Conservation (phyloP, 495 filamentous ascomycete genomes). For the Penicillium roqueforti region DNA sequence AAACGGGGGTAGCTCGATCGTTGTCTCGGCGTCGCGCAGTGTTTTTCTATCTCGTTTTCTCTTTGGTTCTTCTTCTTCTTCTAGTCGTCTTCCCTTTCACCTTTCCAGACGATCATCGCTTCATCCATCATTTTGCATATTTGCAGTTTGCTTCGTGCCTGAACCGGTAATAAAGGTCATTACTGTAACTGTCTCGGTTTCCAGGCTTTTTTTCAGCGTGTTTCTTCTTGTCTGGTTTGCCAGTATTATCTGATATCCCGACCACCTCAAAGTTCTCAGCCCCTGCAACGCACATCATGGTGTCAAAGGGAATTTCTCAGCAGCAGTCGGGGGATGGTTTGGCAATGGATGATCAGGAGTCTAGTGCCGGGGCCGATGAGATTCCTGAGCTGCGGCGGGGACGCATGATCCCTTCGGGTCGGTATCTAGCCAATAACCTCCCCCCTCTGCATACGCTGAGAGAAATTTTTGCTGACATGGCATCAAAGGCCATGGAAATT, state of each 20-base stretch:
- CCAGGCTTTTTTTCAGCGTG: not conserved
- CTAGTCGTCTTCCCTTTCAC: not conserved
- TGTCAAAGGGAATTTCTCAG: not conserved
- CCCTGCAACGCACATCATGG: not conserved
- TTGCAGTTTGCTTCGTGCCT: not conserved
- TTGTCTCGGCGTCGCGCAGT: not conserved
- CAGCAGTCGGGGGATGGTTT: conserved; percentile 5
- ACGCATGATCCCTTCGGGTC: not conserved
- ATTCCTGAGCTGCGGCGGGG: conserved; percentile 14
- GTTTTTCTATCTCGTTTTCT: not conserved
- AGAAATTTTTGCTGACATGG: conserved; percentile 51
- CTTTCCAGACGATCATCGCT: not conserved
- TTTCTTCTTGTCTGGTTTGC: not conserved
- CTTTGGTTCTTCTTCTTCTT: not conserved
- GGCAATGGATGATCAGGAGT: conserved; percentile 7
- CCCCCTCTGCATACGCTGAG: conserved; percentile 44
- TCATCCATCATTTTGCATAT: not conserved
- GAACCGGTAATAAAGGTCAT: not conserved
- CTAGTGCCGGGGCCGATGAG: conserved; percentile 4
- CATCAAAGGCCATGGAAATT: conserved; percentile 32
- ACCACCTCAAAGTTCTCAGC: not conserved
- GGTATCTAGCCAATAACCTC: conserved; percentile 28
- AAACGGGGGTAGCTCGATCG: no score
- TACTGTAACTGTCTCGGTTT: not conserved
- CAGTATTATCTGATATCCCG: not conserved